Conservation (phyloP, 2,329 filamentous ascomycete species). For the Thyridium curvatum region DNA sequence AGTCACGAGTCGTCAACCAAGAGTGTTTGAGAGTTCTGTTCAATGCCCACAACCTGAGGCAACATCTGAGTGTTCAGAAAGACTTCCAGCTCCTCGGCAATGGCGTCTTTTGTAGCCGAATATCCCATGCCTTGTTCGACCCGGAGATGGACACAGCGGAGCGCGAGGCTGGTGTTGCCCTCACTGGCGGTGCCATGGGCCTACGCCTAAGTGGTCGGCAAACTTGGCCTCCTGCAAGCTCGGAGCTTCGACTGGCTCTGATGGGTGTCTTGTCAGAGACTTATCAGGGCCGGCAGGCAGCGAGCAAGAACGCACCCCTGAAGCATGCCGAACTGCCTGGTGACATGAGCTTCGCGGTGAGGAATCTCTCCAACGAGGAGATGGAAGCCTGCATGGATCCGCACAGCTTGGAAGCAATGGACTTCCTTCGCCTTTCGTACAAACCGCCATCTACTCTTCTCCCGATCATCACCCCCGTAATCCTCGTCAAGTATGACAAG, state of each 20-base stretch:
- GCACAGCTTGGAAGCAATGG: constrained; percentile 78
- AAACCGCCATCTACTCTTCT: constrained; percentile 66
- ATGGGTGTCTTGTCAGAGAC: constrained; percentile 80
- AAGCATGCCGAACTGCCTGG: constrained; percentile 49
- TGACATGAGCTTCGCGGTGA: constrained; percentile 75
- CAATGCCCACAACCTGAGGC: constrained; percentile 60
- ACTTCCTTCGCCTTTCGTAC: constrained; percentile 86
- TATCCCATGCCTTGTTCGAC: constrained; percentile 81
- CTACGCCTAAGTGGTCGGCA: constrained; percentile 74
- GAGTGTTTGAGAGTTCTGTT: constrained; percentile 74
- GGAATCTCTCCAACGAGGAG: constrained; percentile 71
- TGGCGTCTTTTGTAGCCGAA: constrained; percentile 71
- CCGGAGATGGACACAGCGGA: constrained; percentile 76
- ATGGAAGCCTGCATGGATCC: constrained; percentile 80
- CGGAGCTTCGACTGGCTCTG: constrained; percentile 81
- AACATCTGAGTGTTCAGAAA: constrained; percentile 69
- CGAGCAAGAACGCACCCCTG: constrained; percentile 17
- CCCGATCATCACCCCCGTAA: constrained; percentile 63
- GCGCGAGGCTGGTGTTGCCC: constrained; percentile 60
- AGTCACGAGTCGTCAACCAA: constrained; percentile 71
- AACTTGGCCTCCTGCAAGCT: constrained; percentile 90
- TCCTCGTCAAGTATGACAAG: constrained; percentile 74
- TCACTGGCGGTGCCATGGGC: constrained; percentile 69
- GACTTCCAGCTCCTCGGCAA: constrained; percentile 82
- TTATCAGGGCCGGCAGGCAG: constrained; percentile 33